Percentiles rank a stretch among this genome's conserved stretches.
These are phyloP conservation scores for Salvia hispanica DNA, from an alignment of 257 asterid genomes.

Conservation along the genomic window DNA sequence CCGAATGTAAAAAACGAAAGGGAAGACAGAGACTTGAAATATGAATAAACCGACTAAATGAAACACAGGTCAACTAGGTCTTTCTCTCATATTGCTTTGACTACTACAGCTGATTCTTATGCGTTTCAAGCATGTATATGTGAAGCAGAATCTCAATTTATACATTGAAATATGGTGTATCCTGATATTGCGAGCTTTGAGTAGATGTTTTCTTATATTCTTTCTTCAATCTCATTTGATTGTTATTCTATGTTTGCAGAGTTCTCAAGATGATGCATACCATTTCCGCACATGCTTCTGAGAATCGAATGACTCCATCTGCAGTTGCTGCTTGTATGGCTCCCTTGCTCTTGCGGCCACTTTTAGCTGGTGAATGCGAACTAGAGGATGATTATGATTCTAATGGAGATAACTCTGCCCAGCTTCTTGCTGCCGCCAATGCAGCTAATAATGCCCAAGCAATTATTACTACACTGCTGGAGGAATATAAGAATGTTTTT, in stretches of 20 bases:
- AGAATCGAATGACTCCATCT: conserved; percentile 82
- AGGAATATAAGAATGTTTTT: conserved; percentile 78
- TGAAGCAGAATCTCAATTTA: conserved; percentile 1
- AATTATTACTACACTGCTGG: conserved; percentile 73
- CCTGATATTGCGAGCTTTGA: conserved; percentile 26
- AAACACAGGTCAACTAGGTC: not conserved
- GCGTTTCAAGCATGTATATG: not conserved
- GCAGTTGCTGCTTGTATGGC: conserved; percentile 99
- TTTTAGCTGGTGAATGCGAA: conserved; percentile 91
- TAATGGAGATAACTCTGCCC: conserved; percentile 85
- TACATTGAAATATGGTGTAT: conserved; percentile 14
- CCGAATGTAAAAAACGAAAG: too few species aligned
- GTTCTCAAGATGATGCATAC: conserved; percentile 86
- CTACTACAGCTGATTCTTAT: not conserved
- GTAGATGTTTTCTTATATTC: conserved; percentile 17
- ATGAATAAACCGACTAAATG: not conserved
- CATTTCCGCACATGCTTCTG: conserved; percentile 69
- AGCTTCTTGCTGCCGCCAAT: conserved; percentile 92
- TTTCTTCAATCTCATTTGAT: conserved; percentile 30
- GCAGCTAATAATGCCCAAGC: conserved; percentile 94
- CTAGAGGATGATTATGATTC: conserved; percentile 76
- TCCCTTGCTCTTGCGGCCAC: conserved; percentile 93
- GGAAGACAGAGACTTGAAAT: not conserved
- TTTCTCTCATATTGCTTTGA: conserved; percentile 7
- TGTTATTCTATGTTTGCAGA: conserved; percentile 42